Base-by-base conservation (phyloP, 768 basidiomycete genomes). In the Tylopilus sp. region DNA sequence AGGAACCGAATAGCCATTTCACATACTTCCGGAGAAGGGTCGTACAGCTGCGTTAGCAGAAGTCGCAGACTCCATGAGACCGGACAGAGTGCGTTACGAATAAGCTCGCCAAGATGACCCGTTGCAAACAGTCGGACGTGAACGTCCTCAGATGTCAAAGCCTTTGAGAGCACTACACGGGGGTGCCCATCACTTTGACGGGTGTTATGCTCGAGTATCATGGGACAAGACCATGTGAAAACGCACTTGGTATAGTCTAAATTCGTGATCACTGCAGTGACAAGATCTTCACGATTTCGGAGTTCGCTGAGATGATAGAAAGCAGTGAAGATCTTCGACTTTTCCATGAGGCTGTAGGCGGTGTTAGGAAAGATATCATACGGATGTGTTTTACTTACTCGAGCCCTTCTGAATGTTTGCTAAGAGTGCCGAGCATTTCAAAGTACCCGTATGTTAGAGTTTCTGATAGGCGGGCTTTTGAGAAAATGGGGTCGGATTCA, bases 251-350 rank as follows among this genome's bases (percentile, higher is more conserved):
- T 83, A 54, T 98, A 99, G 66, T 98, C 93, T 33, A 97, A 73
- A 58, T 90, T 90, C 60, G 93, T 91, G 35, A 98, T 87, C 57
- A 97, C 91, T 2, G 83, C 85, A 60, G 86, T 91, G 51, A 95
- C 90, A 40, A 99, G 75, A 64, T 98, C 95, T 63, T 98, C 94
- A 33, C 97, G 79, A 68, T 87, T 88, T 22, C 87, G 79, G 31
- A 98, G 77, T 63, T 98, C 97, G 62, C 88, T 91, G 40, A 98
- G 71, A 64, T 94, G 95, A 65, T 98, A 98, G 68, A 98, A 95
- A 0, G 91, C 87, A 1, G 94, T 98, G 68, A 98, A 98, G 23
- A 98, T 79, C 61, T 88, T 90, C 70, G 88, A 88, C 59, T 89
- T 89, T 69, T 97, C 93, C 68, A 99, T 71, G 13, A 98, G 71